Evolutionary conservation across 805 yeast genomes (phyloP), one percentile per base, ranked within the genome.

Genomic region (Torulaspora indica): DNA sequence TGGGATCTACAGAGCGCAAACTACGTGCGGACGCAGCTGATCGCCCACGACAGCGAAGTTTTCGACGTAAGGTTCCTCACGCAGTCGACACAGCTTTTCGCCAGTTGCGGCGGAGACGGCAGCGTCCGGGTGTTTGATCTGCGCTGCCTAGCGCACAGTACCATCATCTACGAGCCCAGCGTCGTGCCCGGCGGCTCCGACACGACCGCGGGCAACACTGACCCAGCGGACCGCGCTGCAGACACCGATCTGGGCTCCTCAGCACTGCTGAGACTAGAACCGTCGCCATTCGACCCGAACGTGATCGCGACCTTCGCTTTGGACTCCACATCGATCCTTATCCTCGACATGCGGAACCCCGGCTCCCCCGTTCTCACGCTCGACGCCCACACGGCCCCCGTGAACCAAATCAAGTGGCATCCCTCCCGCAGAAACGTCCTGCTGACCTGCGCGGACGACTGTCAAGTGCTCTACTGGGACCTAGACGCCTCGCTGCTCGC

Each of bases 11-110:
- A 63, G 31, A 56, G 66, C 33, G 44, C 54, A 17, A 76, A 81
- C 17, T 67, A 71, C 35, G 95, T 95, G 12, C 85, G 84, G 60
- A 91, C 98, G 1, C 97, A 93, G 67, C 72, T 93, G 38, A 93
- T 93, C 52, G 98, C 98, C 0, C 98, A 93, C 65, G 98, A 93
- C 62, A 79, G 83, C 51, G 97, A 89, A 64, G 98, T 93, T 3
- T 87, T 79, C 62, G 98, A 93, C 62, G 98, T 90, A 24, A 78
- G 85, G 50, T 93, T 89, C 62, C 68, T 90, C 39, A 78, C 83
- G 39, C 81, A 81, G 13, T 78, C 85, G 28, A 78, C 83, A 35
- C 67, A 65, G 31, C 75, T 90, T 22, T 93, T 93, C 66, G 86
- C 95, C 38, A 83, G 93, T 43, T 95, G 91, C 43, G 95, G 97